Evolutionary conservation across 768 basidiomycete genomes (phyloP), one percentile per base, ranked within the genome.

Genomic region (Suillus americanus): DNA sequence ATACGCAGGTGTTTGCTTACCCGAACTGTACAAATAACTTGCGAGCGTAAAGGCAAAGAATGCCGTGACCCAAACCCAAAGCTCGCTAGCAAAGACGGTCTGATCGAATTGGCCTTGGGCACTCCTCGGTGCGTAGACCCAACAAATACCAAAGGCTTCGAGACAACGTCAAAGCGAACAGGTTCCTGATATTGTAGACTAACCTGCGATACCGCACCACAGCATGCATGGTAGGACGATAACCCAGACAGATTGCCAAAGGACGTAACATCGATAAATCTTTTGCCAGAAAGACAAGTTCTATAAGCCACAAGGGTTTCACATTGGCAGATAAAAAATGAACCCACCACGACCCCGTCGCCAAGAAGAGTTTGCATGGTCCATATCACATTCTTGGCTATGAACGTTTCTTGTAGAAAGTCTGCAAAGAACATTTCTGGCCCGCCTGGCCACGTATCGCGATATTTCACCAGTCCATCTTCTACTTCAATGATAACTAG

Each of bases 1-100:
- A 14, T 18, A 18, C 2, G 28, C 28, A 51, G 28, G 8, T 37
- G 20, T 33, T 2, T 10, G 54, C 74, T 35, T 51, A 78, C 77
- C 9, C 10, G 79, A 78, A 14, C 72, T 73, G 20, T 70, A 59
- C 0, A 78, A 54, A 66, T 80, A 79, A 25, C 76, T 77, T 1
- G 65, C 25, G 8, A 80, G 67, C 1, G 80, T 75, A 2, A 69
- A 69, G 0, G 68, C 63, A 66, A 74, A 78, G 62, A 76, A 78
- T 5, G 77, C 64, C 2, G 68, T 75, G 61, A 80, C 73, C 79
- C 79, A 81, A 10, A 63, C 56, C 0, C 72, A 68, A 16, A 74
- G 1, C 25, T 71, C 25, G 56, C 64, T 3, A 51, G 64, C 7
- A 8, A 50, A 16, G 48, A 25, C 0, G 23, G n/a, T n/a, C n/a